Percentiles rank a stretch among this genome's conserved stretches.
Conservation (phyloP, 495 filamentous ascomycete species). For the Daldinia grandis region DNA sequence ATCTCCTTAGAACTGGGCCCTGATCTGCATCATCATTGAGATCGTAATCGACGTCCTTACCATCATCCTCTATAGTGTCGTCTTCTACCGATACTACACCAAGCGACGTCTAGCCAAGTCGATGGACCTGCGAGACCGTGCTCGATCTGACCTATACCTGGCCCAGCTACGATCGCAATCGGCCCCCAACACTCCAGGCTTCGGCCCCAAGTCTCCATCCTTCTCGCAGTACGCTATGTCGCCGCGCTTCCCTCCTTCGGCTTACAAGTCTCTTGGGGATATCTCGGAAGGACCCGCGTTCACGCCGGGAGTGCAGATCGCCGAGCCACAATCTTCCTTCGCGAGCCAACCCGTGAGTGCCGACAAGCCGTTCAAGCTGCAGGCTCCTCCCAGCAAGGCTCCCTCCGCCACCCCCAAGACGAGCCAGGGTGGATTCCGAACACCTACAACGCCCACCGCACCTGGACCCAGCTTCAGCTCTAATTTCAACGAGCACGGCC, state of each 20-base stretch:
- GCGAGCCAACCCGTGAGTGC: slow-evolving; percentile 45
- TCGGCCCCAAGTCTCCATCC: slow-evolving; percentile 69
- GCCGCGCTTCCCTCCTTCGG: slow-evolving; percentile 62
- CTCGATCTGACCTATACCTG: slow-evolving; percentile 92
- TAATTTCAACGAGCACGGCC: slow-evolving; percentile 54
- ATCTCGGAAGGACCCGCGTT: slow-evolving; percentile 54
- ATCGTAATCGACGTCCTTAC: slow-evolving; percentile 90
- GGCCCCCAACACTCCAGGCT: slow-evolving; percentile 92
- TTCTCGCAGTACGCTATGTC: slow-evolving; percentile 62
- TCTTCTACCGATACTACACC: slow-evolving; percentile 95
- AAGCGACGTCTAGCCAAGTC: slow-evolving; percentile 94
- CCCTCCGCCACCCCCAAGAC: slow-evolving; percentile 77
- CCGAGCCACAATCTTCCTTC: slow-evolving; percentile 58
- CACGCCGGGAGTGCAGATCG: slow-evolving; percentile 52
- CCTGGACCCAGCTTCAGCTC: slow-evolving; percentile 36
- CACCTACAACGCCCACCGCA: slow-evolving; percentile 43
- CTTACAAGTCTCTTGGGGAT: slow-evolving; percentile 58
- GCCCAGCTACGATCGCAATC: slow-evolving; percentile 92
- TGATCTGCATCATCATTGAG: slow-evolving; percentile 97
- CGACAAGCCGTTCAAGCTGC: slow-evolving; percentile 79
- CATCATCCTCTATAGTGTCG: slow-evolving; percentile 89
- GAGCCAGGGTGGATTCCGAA: slow-evolving; percentile 65
- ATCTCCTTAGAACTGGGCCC: slow-evolving; percentile 79
- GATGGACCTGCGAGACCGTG: slow-evolving; percentile 94
- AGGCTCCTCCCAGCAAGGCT: slow-evolving; percentile 80